Evolutionary conservation across 768 basidiomycete species (phyloP), one percentile per base, ranked within the genome.

Genomic region (Stropharia rugosoannulata): DNA sequence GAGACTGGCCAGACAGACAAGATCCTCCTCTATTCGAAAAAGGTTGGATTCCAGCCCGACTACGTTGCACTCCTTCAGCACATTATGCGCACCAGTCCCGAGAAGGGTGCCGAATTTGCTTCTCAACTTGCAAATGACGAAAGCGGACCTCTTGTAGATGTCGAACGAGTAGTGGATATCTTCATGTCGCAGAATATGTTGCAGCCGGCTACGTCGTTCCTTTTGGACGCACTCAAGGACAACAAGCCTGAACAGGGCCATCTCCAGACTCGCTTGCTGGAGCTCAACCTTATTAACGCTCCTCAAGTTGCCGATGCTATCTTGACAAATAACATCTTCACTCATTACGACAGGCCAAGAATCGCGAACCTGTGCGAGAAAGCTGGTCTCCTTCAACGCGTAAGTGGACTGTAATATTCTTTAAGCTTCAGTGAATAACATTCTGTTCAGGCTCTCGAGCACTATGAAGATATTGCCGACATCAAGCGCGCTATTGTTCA

Each of bases 151-250:
- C 72, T 98, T 55, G 91, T 98, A 41, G 96, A 99, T 64, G 74
- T 98, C 55, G 96, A 98, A 70, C 79, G 95, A 51, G 95, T 98
- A 52, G 95, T 98, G 57, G 97, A 99, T 66, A 97, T 98, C 64
- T 98, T 99, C 80, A 97, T 98, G 94, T 90, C 90, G 0, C 95
- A 97, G 69, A 98, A 98, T 75, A 93, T 98, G 94, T 95, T 98
- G 55, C 97, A 98, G 71, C 96, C 95, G 16, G 97, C 97, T 5
- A 99, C 97, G 0, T 95, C 94, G 1, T 98, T 99, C 87, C 77
- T 98, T 46, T 76, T 99, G 56, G 97, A 98, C 67, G 97, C 95
- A 18, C 80, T 99, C 64, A 98, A 99, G 77, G 97, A 99, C 54
- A 98, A 99, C 78, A 90, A 90, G 68, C 92, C 95, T 0, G 97